These are phyloP conservation scores for Penicillium ucsense DNA, from an alignment of 495 filamentous ascomycete genomes.

Conservation along the genomic window DNA sequence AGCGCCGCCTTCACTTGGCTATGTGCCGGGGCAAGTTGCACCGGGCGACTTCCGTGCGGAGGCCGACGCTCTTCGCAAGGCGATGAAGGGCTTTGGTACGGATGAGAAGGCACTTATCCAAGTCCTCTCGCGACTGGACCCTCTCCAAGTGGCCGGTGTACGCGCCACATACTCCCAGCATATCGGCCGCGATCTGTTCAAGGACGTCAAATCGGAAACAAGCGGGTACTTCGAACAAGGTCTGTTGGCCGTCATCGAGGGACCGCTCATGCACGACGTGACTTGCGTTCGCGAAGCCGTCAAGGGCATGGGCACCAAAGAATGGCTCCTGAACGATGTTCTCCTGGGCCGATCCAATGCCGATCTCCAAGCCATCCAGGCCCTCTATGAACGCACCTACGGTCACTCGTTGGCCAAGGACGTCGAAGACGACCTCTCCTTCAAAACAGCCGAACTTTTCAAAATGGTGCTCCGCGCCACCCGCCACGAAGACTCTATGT, in stretches of 20 bases:
- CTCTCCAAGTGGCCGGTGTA: slow-evolving; percentile 61
- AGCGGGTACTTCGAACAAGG: slow-evolving; percentile 60
- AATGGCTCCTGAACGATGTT: slow-evolving; percentile 74
- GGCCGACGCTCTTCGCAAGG: slow-evolving; percentile 59
- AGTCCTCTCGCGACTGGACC: slow-evolving; percentile 56
- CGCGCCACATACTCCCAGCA: slow-evolving; percentile 52
- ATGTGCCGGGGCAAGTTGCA: slow-evolving; percentile 51
- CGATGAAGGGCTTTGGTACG: slow-evolving; percentile 90
- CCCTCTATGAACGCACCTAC: slow-evolving; percentile 58
- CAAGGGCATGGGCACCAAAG: slow-evolving; percentile 74
- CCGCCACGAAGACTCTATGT: slow-evolving; percentile 65
- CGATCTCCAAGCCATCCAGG: slow-evolving; percentile 73
- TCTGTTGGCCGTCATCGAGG: slow-evolving; percentile 62
- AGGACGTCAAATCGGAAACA: slow-evolving; percentile 68
- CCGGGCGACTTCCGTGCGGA: slow-evolving; percentile 54
- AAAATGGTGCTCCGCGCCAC: slow-evolving; percentile 60
- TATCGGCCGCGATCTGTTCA: slow-evolving; percentile 55
- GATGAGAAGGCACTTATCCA: slow-evolving; percentile 66
- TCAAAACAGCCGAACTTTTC: slow-evolving; percentile 78
- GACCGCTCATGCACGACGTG: slow-evolving; percentile 65
- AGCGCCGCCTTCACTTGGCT: slow-evolving; percentile 50
- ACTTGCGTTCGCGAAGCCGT: slow-evolving; percentile 56
- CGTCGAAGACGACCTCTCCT: slow-evolving; percentile 67
- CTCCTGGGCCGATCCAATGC: slow-evolving; percentile 75
- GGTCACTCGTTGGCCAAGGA: slow-evolving; percentile 50